phyloP scores from a whole-genome alignment of 148 eudicot species.

The Amaranthus hypochondriacus region DNA sequence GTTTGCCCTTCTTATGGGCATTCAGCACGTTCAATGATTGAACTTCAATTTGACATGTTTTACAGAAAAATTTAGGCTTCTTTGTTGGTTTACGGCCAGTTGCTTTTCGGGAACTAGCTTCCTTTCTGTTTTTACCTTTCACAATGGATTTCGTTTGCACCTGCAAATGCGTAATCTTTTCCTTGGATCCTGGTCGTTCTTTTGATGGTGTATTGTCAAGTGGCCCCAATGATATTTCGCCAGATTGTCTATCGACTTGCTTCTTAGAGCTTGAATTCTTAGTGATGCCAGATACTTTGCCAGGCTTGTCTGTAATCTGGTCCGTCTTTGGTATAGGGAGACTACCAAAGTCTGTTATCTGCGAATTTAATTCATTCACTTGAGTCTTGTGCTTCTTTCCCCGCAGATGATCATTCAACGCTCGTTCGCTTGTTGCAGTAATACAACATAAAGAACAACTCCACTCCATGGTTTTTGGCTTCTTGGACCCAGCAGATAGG shows the following conservation, averaged over 20 bases:
- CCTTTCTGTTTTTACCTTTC: slow-evolving; percentile 11
- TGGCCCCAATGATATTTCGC: background rate
- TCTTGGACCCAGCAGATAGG: slow-evolving; percentile 24
- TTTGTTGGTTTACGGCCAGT: slow-evolving; percentile 8
- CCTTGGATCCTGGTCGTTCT: background rate
- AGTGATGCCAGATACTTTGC: background rate
- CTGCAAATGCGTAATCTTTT: background rate
- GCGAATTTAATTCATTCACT: slow-evolving; percentile 30
- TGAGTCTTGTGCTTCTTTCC: slow-evolving; percentile 67
- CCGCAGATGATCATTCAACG: slow-evolving; percentile 43
- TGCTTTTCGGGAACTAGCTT: slow-evolving; percentile 5
- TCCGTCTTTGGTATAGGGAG: slow-evolving; percentile 31
- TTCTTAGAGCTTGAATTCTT: background rate
- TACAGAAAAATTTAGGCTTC: slow-evolving; percentile 42
- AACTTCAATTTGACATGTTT: slow-evolving; percentile 43
- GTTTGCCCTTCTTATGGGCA: slow-evolving; percentile 41
- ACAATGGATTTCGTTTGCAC: background rate
- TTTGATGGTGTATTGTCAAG: background rate
- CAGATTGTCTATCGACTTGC: slow-evolving; percentile 7
- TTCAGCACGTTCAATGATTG: slow-evolving; percentile 32
- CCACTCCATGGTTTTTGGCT: slow-evolving; percentile 42
- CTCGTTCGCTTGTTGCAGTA: slow-evolving; percentile 43
- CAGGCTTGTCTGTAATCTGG: slow-evolving; percentile 3
- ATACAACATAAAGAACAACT: slow-evolving; percentile 57
- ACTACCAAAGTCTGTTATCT: slow-evolving; percentile 31